These are phyloP conservation scores for Neckera pumila DNA, from an alignment of 225 moss, liverwort and hornwort genomes.

Conservation along the genomic window DNA sequence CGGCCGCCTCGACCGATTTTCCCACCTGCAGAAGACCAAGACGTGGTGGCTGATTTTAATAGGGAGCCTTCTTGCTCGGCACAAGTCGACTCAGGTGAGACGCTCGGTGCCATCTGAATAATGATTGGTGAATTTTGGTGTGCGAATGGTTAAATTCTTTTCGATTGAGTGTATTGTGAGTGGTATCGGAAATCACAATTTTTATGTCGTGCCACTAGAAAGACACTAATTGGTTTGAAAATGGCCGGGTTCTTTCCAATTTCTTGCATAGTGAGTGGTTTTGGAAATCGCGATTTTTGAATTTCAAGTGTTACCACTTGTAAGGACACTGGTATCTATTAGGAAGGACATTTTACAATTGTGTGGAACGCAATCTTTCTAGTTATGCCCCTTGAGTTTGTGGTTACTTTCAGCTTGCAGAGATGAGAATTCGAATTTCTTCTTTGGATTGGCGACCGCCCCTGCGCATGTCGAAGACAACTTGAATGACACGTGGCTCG, in stretches of 20 bases:
- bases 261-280: background rate
- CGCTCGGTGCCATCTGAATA: background rate
- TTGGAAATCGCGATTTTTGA: background rate
- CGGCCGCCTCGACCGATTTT: constrained; percentile 16
- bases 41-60: constrained; percentile 32
- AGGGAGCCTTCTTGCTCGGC: background rate
- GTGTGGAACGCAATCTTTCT: background rate
- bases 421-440: constrained; percentile 20
- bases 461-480: constrained; percentile 95
- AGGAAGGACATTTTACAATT: background rate
- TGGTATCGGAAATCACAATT: background rate
- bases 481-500: constrained; percentile 89
- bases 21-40: constrained; percentile 7
- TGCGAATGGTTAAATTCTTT: background rate
- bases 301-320: background rate
- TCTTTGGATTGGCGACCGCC: constrained; percentile 92
- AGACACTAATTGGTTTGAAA: background rate
- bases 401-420: background rate
- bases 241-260: background rate
- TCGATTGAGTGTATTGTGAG: background rate
- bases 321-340: background rate
- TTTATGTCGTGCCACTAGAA: background rate
- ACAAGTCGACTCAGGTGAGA: constrained; percentile 1
- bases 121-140: background rate
- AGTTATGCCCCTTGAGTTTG: background rate